Evolutionary conservation across 352 stramenopile species (phyloP).

Genomic region (Phytopythium chamaehyphon): DNA sequence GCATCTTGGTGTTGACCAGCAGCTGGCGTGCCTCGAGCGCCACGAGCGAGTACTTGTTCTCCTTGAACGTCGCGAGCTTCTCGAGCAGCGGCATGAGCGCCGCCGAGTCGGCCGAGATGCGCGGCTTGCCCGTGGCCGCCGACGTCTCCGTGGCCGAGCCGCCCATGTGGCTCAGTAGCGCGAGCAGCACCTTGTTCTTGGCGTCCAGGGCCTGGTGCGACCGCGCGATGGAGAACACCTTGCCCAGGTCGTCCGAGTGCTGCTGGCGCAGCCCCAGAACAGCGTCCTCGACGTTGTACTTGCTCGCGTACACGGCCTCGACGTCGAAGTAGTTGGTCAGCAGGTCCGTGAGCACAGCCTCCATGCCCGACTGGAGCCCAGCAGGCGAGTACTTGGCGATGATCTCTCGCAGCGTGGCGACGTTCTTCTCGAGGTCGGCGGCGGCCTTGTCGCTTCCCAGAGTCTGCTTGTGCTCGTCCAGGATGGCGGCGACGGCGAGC

Average conservation of each 20-base stretch:
- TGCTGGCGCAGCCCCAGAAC: slow-evolving; percentile 87
- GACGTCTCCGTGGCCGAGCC: slow-evolving; percentile 9
- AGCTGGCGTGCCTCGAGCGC: slow-evolving; percentile 94
- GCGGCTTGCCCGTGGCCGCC: slow-evolving; percentile 24
- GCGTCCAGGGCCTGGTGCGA: slow-evolving; percentile 89
- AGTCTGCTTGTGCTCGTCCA: slow-evolving; percentile 63
- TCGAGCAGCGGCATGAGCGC: slow-evolving; percentile 83
- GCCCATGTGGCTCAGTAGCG: slow-evolving; percentile 56
- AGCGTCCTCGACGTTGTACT: slow-evolving; percentile 81
- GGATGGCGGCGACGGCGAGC: slow-evolving; percentile 41
- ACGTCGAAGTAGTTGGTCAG: slow-evolving; percentile 81
- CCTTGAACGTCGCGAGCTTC: slow-evolving; percentile 82
- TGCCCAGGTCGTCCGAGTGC: slow-evolving; percentile 81
- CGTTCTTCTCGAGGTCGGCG: slow-evolving; percentile 65
- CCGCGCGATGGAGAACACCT: slow-evolving; percentile 88
- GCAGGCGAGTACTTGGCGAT: slow-evolving; percentile 63
- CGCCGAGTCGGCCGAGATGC: slow-evolving; percentile 53
- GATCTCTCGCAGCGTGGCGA: slow-evolving; percentile 73
- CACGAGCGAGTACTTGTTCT: slow-evolving; percentile 91
- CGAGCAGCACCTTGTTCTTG: slow-evolving; percentile 80
- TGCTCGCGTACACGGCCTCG: slow-evolving; percentile 69
- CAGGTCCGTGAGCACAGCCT: slow-evolving; percentile 62
- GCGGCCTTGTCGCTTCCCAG: slow-evolving; percentile 47
- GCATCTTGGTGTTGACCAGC: slow-evolving; percentile 96
- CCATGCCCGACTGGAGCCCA: slow-evolving; percentile 63